Evolutionary conservation across 1,139 yeast genomes (phyloP).

Genomic region (Entelexis sorbosivorans): DNA sequence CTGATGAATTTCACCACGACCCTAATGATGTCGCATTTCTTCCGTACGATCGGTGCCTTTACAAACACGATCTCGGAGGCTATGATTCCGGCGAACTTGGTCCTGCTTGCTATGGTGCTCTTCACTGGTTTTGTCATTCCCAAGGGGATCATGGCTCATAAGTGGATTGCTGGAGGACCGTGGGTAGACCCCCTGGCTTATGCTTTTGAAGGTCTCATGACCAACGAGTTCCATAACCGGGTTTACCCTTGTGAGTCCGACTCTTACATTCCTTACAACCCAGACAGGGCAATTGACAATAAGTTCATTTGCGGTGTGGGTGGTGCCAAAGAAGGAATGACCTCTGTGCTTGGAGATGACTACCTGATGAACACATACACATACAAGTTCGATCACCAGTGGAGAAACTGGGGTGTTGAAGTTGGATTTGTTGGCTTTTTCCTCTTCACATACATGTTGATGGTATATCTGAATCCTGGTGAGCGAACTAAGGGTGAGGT

Average conservation of each 20-base stretch:
- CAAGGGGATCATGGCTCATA: conserved; percentile 46
- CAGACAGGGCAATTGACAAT: conserved; percentile 33
- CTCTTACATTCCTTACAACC: conserved; percentile 43
- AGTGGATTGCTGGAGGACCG: conserved; percentile 75
- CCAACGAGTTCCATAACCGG: conserved; percentile 46
- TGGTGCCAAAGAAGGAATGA: conserved; percentile 51
- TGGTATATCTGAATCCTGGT: conserved; percentile 59
- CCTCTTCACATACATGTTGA: conserved; percentile 43
- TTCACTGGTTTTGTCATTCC: conserved; percentile 73
- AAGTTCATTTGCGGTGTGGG: conserved; percentile 48
- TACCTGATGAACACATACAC: conserved; percentile 41
- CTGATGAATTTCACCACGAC: conserved; percentile 46
- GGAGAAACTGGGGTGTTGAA: conserved; percentile 77
- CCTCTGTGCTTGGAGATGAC: conserved; percentile 45
- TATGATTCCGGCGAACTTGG: conserved; percentile 58
- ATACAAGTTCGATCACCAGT: conserved; percentile 50
- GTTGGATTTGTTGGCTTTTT: conserved; percentile 48
- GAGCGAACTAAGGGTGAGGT: conserved; percentile 78
- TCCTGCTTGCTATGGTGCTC: conserved; percentile 51
- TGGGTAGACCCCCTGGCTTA: conserved; percentile 63
- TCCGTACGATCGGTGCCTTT: conserved; percentile 59
- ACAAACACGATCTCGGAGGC: conserved; percentile 53
- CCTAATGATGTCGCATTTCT: conserved; percentile 58
- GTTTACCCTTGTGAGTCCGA: conserved; percentile 33
- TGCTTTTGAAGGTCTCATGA: conserved; percentile 56